These are phyloP conservation scores for Podospora pseudoanserina DNA, from an alignment of 495 filamentous ascomycete species.

Conservation along the genomic window DNA sequence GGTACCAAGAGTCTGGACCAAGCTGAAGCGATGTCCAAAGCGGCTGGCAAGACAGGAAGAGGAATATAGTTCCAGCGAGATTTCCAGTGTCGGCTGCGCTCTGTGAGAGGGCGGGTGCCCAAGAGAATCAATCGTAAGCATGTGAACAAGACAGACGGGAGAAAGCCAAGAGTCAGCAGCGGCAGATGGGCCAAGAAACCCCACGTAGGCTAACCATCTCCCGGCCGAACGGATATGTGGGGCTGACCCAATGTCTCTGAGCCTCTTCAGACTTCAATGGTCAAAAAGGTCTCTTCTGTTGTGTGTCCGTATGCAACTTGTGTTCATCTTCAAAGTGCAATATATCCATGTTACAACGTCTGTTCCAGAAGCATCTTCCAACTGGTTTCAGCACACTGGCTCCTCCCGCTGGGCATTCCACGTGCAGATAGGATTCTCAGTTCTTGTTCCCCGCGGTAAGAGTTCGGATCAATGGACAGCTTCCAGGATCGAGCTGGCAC, in stretches of 20 bases:
- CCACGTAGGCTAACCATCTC: conserved; percentile 10
- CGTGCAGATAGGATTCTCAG: neutral
- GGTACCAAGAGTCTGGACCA: neutral
- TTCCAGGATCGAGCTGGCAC: neutral
- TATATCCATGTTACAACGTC: neutral
- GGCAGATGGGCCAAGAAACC: conserved; percentile 6
- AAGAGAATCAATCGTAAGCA: neutral
- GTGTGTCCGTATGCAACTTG: neutral
- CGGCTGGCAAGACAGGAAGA: neutral
- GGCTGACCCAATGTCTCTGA: conserved; percentile 4
- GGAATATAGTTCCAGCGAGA: neutral
- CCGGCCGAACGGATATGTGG: conserved; percentile 24
- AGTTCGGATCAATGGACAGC: neutral
- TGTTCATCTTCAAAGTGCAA: neutral
- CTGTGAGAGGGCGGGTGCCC: neutral
- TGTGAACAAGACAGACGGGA: neutral
- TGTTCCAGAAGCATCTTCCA: neutral
- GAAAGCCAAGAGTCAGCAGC: neutral
- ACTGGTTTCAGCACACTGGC: neutral
- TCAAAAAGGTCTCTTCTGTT: neutral
- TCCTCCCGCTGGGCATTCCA: neutral
- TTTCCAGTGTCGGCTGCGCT: neutral
- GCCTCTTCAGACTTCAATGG: neutral
- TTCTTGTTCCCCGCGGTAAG: neutral
- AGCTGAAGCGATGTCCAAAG: neutral